Evolutionary conservation across 1,284 basidiomycete species (phyloP), one percentile per base, ranked within the genome.

Genomic region (Sporisorium exsertum): DNA sequence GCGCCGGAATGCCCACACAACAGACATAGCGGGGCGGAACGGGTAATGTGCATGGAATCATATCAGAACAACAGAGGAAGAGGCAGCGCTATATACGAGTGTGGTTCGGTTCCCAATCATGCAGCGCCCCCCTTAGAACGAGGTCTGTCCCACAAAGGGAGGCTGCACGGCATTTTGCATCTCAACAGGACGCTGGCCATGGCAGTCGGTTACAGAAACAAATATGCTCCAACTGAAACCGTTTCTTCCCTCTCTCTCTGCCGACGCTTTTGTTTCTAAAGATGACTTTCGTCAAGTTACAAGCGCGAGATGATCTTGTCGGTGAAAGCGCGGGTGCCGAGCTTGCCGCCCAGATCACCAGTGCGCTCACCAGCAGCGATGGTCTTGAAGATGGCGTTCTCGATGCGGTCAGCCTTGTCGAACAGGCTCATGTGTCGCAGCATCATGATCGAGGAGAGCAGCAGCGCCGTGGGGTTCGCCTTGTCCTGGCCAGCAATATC

Each of bases 401-500:
- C 95, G 82, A 99, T 99, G 87, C 91, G 93, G 84, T 90, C 88
- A 37, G 96, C 97, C 85, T 94, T 89, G 72, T 92, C 90, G 85
- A 90, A 90, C 78, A 99, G 88, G 85, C 91, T 91, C 97, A 99
- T 97, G 89, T 97, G 95, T 87, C 94, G 94, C 84, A 84, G 75
- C 84, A 85, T 98, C 96, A 98, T 98, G 81, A 97, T 88, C 63
- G 94, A 95, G 71, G 94, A 95, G 78, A 99, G 88, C 64, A 99
- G 89, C 63, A 99, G 90, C 15, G 97, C 97, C 29, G 97, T 98
- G 47, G 97, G 97, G 89, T 99, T 99, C 84, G 97, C 97, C 82
- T 96, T 89, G 82, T 95, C 95, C 81, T 87, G 79, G 43, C 86
- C 95, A 89, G 86, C 87, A 78, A 88, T 88, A 82, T 89, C 88